phyloP scores from a whole-genome alignment of 371 early-diverging fungal species.

The Mortierella polycephala region DNA sequence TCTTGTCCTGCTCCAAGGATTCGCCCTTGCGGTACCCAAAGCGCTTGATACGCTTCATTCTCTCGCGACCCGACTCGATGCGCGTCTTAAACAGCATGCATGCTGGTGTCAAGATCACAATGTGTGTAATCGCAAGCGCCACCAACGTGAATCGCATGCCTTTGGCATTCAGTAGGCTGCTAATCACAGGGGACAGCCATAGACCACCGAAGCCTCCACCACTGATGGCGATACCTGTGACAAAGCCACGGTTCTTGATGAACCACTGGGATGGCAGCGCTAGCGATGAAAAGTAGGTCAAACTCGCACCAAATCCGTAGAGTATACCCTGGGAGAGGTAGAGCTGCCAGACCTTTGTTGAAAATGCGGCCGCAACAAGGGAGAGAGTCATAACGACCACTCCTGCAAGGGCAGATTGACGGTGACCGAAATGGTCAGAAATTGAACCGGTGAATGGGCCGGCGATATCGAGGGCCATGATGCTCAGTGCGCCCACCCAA shows the following conservation, averaged over 20 bases:
- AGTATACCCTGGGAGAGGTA: constrained; percentile 65
- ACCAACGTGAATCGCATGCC: constrained; percentile 75
- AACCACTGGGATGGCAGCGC: constrained; percentile 84
- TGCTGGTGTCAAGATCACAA: constrained; percentile 59
- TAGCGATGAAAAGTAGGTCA: constrained; percentile 71
- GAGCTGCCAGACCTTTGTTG: constrained; percentile 61
- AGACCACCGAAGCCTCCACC: constrained; percentile 87
- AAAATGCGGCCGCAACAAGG: constrained; percentile 59
- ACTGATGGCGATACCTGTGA: constrained; percentile 78
- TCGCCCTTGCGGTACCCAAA: constrained; percentile 49
- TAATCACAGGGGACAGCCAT: constrained; percentile 73
- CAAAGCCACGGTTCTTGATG: constrained; percentile 71
- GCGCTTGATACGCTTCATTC: constrained; percentile 28
- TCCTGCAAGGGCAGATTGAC: constrained; percentile 55
- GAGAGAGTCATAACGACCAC: constrained; percentile 60
- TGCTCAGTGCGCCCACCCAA: constrained; percentile 60
- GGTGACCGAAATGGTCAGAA: constrained; percentile 56
- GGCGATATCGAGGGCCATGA: constrained; percentile 58
- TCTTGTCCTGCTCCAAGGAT: constrained; percentile 38
- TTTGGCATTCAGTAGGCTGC: constrained; percentile 62
- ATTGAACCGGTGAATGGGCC: constrained; percentile 59
- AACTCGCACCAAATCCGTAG: constrained; percentile 62
- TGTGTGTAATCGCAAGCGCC: constrained; percentile 64
- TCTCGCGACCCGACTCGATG: constrained; percentile 31
- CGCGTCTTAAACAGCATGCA: constrained; percentile 50